Base-by-base conservation (phyloP, 495 filamentous ascomycete species). In the Halenospora varia region DNA sequence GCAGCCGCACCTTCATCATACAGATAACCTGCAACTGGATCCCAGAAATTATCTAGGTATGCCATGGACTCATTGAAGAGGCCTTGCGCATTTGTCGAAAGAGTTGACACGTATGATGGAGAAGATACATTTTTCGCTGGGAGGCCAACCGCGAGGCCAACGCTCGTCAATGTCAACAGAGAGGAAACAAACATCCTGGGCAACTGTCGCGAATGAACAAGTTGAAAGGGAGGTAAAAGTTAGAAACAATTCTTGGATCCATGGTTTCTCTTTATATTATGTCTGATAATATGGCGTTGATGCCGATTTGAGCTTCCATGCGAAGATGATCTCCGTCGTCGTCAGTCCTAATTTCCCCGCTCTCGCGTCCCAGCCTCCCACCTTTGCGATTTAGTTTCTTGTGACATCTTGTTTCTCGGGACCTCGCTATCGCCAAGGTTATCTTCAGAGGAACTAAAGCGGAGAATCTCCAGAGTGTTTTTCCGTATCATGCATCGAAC, bases 41-140 rank as follows among this genome's bases (percentile, higher is more conserved):
- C 66, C 48, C 64, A 71, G 48, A 69, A 67, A 10, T 53, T 48
- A 41, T 71, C 68, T 52, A 66, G 48, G 23, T 63, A 61, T 1
- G 49, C 51, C 68, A 71, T 71, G 10, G 67, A 68, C 56, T 71
- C 64, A 10, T 59, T 44, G 51, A 71, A 66, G 18, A 71, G 61
- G 42, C 22, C 45, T 20, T 53, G 59, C 2, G 59, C 15, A 29
- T 61, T 52, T 6, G 3, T 48, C 9, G 50, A 25, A 19, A 56
- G 53, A 17, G 18, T 56, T 15, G 54, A 39, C 45, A 49, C 55
- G 42, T 50, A 57, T 18, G 56, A 55, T 8, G 48, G 18, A n/a
- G 29, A 35, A 35, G 29, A 35, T 13, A 4, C 29, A 35, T 48
- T 56, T 48, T 22, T 56, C 10, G 29, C 29, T 35, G 29, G 6